Evolutionary conservation across 331 rosid genomes (phyloP), one percentile per base, ranked within the genome.

Genomic region (Acacia pycnantha): DNA sequence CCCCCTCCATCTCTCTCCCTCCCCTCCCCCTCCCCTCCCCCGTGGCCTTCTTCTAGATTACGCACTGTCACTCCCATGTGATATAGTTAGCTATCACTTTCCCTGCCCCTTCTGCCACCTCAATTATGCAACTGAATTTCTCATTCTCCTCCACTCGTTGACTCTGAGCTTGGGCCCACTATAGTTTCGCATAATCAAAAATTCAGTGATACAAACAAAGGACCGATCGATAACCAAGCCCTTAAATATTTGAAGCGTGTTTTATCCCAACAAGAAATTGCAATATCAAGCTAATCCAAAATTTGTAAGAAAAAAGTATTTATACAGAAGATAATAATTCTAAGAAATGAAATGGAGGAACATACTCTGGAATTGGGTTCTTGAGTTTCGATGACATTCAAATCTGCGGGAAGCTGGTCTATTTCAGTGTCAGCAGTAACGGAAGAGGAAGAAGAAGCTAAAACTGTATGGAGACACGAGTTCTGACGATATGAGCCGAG

Each of bases 341-440:
- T 9, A 41, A 5, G 74, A 43, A 31, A 70, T 13, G 51, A 22
- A 70, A 70, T 24, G 29, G 4, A 72, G 61, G 37, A 58, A 77
- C 89, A 82, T 77, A 93, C 98, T 62, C 89, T 91, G 86, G 97
- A 92, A 81, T 92, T 91, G 79, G 94, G 84, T 81, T 90, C 90
- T 77, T 79, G 70, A 56, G 88, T 89, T 86, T 90, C 90, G 27
- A 91, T 86, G 84, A 95, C 91, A 35, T 83, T 85, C 53, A 92
- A 70, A 14, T 87, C 85, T 0, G 90, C 97, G 1, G 94, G 98
- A 75, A 93, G 97, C 82, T 61, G 75, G 73, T 93, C 94, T 3
- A 75, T 65, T 62, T 91, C 89, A 1, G 84, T 33, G 69, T 31
- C 90, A 53, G 73, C 0, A 59, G 86, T 84, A 6, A 83, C 87